phyloP scores from a whole-genome alignment of 805 yeast species.

The Grigorovia yakushimaensis region DNA sequence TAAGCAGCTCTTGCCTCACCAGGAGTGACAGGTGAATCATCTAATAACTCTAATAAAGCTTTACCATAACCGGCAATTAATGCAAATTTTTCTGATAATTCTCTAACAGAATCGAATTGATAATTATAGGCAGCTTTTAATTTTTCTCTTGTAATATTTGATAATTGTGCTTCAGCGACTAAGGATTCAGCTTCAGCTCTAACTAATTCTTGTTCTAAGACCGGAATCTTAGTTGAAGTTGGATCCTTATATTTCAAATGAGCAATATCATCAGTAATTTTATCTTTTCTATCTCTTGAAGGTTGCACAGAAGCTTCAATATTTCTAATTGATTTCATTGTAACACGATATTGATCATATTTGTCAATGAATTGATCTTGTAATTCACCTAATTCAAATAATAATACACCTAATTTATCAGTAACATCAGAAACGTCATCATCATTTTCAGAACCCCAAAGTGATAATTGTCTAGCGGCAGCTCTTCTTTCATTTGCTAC shows the following conservation, averaged over 20 bases:
- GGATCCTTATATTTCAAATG: constrained; percentile 98
- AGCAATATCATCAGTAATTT: constrained; percentile 95
- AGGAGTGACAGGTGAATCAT: constrained; percentile 95
- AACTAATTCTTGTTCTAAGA: constrained; percentile 95
- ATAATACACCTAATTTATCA: constrained; percentile 91
- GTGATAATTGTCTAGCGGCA: constrained; percentile 92
- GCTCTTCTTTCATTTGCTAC: constrained; percentile 90
- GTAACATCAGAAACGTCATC: constrained; percentile 96
- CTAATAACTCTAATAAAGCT: constrained; percentile 89
- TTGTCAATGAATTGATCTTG: constrained; percentile 98
- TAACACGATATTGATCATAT: constrained; percentile 95
- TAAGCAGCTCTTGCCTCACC: constrained; percentile 98
- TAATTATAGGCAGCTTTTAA: constrained; percentile 94
- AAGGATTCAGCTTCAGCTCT: constrained; percentile 98
- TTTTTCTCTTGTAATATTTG: constrained; percentile 96
- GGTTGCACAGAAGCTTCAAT: constrained; percentile 98
- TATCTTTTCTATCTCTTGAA: constrained; percentile 94
- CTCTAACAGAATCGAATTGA: constrained; percentile 92
- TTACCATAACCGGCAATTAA: constrained; percentile 98
- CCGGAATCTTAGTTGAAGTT: constrained; percentile 88
- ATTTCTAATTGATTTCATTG: constrained; percentile 88
- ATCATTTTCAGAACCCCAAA: constrained; percentile 97
- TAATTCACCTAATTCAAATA: constrained; percentile 93
- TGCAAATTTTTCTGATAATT: constrained; percentile 91
- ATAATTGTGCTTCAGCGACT: constrained; percentile 97